phyloP scores from a whole-genome alignment of 331 rosid species.

The Quercus phellos region DNA sequence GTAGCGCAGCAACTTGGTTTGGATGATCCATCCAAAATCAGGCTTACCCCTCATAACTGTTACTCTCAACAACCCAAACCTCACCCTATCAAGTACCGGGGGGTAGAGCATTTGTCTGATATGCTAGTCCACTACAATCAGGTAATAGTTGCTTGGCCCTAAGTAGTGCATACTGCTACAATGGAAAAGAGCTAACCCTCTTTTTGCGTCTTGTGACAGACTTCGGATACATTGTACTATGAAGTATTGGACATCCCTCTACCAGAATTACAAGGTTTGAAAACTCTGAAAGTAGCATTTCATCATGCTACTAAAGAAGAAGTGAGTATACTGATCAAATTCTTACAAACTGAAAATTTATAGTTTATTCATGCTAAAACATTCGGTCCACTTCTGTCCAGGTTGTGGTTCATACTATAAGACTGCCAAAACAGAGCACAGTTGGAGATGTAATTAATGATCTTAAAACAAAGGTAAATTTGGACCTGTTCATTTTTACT shows the following conservation, averaged over 20 bases:
- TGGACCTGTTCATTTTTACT: background rate
- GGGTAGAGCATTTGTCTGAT: conserved; percentile 74
- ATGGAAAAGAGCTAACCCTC: conserved; percentile 11
- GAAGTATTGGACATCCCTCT: conserved; percentile 91
- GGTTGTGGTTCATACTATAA: conserved; percentile 78
- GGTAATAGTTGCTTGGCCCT: conserved; percentile 35
- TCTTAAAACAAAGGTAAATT: conserved; percentile 73
- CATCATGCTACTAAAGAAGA: conserved; percentile 83
- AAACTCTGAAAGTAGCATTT: conserved; percentile 86
- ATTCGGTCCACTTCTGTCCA: conserved; percentile 20
- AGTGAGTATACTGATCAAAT: conserved; percentile 42
- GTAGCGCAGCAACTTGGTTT: conserved; percentile 75
- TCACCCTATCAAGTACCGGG: conserved; percentile 80
- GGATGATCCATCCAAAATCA: conserved; percentile 75
- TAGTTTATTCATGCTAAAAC: background rate
- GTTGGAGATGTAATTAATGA: conserved; percentile 83
- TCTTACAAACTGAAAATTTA: background rate
- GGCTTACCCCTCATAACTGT: conserved; percentile 87
- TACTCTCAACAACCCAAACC: conserved; percentile 96
- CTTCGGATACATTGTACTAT: conserved; percentile 76
- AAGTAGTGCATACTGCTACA: conserved; percentile 8
- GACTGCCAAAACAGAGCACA: conserved; percentile 84
- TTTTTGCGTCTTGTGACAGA: conserved; percentile 39
- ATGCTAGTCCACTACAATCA: conserved; percentile 92
- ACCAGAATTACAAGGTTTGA: conserved; percentile 87